A percentile compares a stretch with the other conserved stretches of the same genome.
Conservation (phyloP, 1,284 basidiomycete species). For the Trichosporon sp. region DNA sequence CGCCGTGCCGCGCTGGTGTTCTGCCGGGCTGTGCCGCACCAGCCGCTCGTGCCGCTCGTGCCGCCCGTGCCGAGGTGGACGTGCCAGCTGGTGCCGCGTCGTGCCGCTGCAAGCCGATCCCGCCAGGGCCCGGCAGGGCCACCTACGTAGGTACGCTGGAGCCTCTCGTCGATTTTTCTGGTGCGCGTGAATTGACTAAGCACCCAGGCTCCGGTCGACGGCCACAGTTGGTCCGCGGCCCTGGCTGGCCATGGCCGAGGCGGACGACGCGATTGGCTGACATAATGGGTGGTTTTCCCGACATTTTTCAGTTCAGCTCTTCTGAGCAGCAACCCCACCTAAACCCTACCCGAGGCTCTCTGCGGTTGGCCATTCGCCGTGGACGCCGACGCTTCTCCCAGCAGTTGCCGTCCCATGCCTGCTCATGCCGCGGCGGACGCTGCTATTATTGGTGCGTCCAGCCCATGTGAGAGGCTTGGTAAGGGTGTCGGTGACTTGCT, state of each 20-base stretch:
- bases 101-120: background rate
- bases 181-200: background rate
- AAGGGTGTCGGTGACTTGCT: background rate
- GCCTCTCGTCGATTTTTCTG: background rate
- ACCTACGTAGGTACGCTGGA: background rate
- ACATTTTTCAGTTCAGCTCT: background rate
- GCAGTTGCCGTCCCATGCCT: background rate
- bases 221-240: background rate
- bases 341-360: background rate
- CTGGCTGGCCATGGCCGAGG: background rate
- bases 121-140: background rate
- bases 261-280: background rate
- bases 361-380: background rate
- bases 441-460: background rate
- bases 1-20: background rate
- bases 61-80: background rate
- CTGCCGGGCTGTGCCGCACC: background rate
- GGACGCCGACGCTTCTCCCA: background rate
- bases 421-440: background rate
- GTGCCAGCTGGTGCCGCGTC: background rate
- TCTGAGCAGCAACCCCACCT: background rate
- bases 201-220: background rate
- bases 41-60: background rate
- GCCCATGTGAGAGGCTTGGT: background rate
- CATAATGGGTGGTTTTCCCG: background rate